Conservation (phyloP, 2,329 filamentous ascomycete species). For the Macrophomina pseudophaseolina region DNA sequence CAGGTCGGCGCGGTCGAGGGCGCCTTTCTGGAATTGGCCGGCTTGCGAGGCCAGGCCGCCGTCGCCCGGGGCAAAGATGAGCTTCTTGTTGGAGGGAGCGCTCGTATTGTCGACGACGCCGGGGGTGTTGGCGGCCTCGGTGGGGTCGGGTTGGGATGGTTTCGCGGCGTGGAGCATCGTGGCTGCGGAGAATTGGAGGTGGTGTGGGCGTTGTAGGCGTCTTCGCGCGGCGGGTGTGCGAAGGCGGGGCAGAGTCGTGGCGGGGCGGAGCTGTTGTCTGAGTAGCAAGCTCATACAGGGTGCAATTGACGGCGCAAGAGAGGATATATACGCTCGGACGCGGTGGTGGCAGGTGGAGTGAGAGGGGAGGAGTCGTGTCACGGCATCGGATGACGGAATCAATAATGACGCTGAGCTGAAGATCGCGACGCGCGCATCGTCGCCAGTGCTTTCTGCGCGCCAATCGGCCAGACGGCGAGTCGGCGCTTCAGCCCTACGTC, state of each 20-base stretch:
- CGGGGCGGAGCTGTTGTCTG: not conserved
- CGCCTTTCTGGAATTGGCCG: conserved; percentile 73
- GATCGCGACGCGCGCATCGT: not conserved
- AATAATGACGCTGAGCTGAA: not conserved
- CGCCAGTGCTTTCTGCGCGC: not conserved
- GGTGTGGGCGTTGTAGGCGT: not conserved
- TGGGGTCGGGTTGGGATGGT: not conserved
- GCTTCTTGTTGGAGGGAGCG: conserved; percentile 34
- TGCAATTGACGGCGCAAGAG: not conserved
- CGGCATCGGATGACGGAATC: not conserved
- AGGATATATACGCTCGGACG: not conserved
- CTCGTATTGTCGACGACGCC: no score
- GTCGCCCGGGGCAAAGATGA: conserved; percentile 67
- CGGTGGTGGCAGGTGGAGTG: conserved; percentile 13
- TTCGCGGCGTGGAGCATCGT: conserved; percentile 7
- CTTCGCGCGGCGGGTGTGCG: not conserved
- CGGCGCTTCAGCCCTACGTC: no score
- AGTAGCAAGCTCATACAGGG: not conserved
- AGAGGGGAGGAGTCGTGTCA: not conserved
- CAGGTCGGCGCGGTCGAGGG: conserved; percentile 67
- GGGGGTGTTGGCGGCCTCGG: not conserved
- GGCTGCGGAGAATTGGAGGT: not conserved
- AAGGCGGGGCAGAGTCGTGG: not conserved
- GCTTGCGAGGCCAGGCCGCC: conserved; percentile 62
- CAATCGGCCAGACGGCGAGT: not conserved